Evolutionary conservation across 2,329 filamentous ascomycete species (phyloP).

Genomic region (Chaetothyriales sp.): DNA sequence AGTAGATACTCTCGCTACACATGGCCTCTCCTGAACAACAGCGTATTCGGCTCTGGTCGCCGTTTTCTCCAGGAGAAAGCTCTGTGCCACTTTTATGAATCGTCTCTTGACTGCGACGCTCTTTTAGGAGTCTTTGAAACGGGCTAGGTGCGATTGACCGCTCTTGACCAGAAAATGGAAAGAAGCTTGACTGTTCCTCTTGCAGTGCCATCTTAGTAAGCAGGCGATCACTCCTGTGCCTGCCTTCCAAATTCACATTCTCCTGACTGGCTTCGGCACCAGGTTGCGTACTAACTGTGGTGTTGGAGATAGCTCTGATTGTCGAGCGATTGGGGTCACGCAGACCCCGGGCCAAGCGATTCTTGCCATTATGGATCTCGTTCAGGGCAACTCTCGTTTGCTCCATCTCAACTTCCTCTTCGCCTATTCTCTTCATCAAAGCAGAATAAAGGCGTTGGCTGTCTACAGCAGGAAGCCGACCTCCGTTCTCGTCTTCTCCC

Average conservation of each 20-base stretch:
- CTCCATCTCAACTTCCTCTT: slow-evolving; percentile 19
- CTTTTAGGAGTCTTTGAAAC: slow-evolving; percentile 9
- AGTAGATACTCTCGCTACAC: slow-evolving; percentile 31
- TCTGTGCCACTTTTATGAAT: not conserved
- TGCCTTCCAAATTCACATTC: not conserved
- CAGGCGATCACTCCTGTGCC: slow-evolving; percentile 4
- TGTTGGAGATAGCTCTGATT: not conserved
- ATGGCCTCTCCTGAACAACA: not conserved
- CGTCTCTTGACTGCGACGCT: slow-evolving; percentile 2
- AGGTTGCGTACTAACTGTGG: not conserved
- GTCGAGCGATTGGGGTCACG: not conserved
- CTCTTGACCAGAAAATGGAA: slow-evolving; percentile 10
- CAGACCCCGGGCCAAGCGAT: slow-evolving; percentile 1
- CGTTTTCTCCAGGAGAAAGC: not conserved
- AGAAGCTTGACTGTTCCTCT: slow-evolving; percentile 13
- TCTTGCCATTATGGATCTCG: slow-evolving; percentile 4
- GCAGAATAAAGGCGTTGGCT: slow-evolving; percentile 31
- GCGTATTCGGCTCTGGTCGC: not conserved
- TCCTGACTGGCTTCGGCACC: not conserved
- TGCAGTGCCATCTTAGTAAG: slow-evolving; percentile 5
- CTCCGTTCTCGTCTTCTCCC: slow-evolving; percentile 13
- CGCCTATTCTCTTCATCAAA: slow-evolving; percentile 28
- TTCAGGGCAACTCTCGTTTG: slow-evolving; percentile 8
- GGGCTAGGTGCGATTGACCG: slow-evolving; percentile 9
- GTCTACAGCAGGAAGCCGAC: slow-evolving; percentile 19